A percentile compares a stretch with the other conserved stretches of the same genome.
Conservation (phyloP, 225 moss, liverwort and hornwort genomes). For the Anthoceros angustus region DNA sequence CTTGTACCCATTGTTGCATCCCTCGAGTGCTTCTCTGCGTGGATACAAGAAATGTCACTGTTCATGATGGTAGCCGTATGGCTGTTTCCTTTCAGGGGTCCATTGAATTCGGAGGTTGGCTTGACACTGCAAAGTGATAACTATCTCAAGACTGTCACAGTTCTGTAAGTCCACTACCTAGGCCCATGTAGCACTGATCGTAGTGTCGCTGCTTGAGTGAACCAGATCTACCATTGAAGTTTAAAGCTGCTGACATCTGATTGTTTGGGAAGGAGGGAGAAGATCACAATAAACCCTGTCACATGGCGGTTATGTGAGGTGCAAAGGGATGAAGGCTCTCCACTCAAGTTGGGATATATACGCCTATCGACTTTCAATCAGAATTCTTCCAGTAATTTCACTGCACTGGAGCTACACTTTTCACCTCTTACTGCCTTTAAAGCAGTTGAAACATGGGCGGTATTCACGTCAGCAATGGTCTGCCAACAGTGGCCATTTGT, state of each 20-base stretch:
- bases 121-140: constrained; percentile 50
- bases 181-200: background rate
- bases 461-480: background rate
- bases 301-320: constrained; percentile 83
- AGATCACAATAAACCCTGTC: constrained; percentile 80
- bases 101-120: constrained; percentile 70
- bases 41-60: background rate
- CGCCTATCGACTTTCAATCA: constrained; percentile 92
- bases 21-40: background rate
- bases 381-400: constrained; percentile 65
- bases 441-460: background rate
- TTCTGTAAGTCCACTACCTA: constrained; percentile 37
- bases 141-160: constrained; percentile 56
- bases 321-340: constrained; percentile 31
- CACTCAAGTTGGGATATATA: constrained; percentile 80
- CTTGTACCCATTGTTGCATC: background rate
- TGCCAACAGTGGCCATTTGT: background rate
- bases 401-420: background rate
- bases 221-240: too few species aligned
- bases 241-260: too few species aligned
- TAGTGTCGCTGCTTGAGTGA: too few species aligned
- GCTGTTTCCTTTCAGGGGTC: constrained; percentile 41
- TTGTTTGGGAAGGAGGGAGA: constrained; percentile 57
- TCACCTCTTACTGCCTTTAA: background rate
- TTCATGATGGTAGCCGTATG: background rate